A percentile compares a stretch with the other conserved stretches of the same genome.
Evolutionary conservation across 2,329 filamentous ascomycete species (phyloP).

Genomic region (Pyricularia sp.): DNA sequence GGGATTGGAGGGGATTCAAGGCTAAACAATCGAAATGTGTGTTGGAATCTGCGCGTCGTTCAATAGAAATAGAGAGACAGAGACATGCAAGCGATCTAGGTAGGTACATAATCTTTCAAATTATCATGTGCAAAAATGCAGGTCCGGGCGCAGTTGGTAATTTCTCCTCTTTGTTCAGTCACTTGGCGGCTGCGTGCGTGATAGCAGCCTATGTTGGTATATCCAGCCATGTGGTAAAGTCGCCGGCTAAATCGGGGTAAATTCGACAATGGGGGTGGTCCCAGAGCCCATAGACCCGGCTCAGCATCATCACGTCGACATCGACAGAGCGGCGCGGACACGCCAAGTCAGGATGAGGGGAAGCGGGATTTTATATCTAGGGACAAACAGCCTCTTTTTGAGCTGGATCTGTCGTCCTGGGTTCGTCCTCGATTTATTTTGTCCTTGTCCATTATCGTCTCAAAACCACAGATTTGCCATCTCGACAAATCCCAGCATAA

Average conservation of each 20-base stretch:
- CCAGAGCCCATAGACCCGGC: not conserved
- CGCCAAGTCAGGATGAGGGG: not conserved
- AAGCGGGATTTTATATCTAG: not conserved
- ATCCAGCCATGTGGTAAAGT: slow-evolving; percentile 6
- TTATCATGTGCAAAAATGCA: not conserved
- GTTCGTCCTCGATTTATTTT: not conserved
- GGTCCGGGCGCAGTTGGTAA: not conserved
- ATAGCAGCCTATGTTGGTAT: not conserved
- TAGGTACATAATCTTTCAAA: not conserved
- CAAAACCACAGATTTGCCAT: not conserved
- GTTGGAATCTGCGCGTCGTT: not conserved
- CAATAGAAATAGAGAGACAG: no score
- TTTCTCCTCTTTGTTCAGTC: not conserved
- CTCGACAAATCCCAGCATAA: not conserved
- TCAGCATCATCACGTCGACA: slow-evolving; percentile 6
- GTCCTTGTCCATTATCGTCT: not conserved
- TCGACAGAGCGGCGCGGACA: slow-evolving; percentile 7
- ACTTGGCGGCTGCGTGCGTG: not conserved
- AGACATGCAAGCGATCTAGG: no score
- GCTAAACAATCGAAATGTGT: not conserved
- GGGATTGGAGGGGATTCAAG: not conserved
- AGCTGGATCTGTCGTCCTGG: not conserved
- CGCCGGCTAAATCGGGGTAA: slow-evolving; percentile 7
- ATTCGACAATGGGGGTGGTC: slow-evolving; percentile 5
- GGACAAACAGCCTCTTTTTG: not conserved